A percentile compares a stretch with the other conserved stretches of the same genome.
Evolutionary conservation across 441 rosid genomes (phyloP).

Genomic region (Eutrema salsugineum): DNA sequence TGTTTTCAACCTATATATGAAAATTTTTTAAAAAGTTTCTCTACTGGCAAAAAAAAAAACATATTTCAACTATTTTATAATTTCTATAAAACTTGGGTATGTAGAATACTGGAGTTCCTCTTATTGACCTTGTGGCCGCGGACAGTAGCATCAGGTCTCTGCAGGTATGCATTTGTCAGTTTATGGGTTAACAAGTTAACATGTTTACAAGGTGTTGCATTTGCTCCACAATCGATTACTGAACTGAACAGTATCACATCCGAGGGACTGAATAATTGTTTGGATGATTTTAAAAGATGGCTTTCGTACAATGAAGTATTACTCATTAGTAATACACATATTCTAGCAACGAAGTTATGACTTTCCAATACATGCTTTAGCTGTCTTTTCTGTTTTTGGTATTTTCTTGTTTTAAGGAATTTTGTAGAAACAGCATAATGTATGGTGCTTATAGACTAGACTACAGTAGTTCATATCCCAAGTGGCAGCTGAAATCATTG

Average conservation of each 20-base stretch:
- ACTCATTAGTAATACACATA: not conserved
- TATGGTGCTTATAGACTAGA: not conserved
- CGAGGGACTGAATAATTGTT: not conserved
- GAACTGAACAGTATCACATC: not conserved
- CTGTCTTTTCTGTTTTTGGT: not conserved
- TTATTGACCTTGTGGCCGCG: conserved; percentile 46
- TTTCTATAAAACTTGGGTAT: conserved; percentile 28
- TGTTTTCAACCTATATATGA: conserved; percentile 31
- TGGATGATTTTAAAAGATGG: not conserved
- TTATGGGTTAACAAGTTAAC: conserved; percentile 8
- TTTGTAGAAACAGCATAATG: not conserved
- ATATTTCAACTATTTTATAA: conserved; percentile 10
- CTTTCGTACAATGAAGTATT: not conserved
- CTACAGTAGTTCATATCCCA: conserved; percentile 11
- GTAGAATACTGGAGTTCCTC: conserved; percentile 52
- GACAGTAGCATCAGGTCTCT: conserved; percentile 56
- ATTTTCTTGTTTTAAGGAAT: not conserved
- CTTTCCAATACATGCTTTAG: conserved; percentile 1
- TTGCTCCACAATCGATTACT: not conserved
- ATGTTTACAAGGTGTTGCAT: conserved; percentile 12
- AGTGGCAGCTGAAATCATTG: not conserved
- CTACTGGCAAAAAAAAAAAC: not conserved
- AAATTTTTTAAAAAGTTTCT: conserved; percentile 2
- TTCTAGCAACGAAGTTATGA: conserved; percentile 16
- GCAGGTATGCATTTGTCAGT: conserved; percentile 57